Percentiles rank a stretch among this genome's conserved stretches.
Conservation (phyloP, 257 asterid genomes). For the Craterostigma plantagineum region DNA sequence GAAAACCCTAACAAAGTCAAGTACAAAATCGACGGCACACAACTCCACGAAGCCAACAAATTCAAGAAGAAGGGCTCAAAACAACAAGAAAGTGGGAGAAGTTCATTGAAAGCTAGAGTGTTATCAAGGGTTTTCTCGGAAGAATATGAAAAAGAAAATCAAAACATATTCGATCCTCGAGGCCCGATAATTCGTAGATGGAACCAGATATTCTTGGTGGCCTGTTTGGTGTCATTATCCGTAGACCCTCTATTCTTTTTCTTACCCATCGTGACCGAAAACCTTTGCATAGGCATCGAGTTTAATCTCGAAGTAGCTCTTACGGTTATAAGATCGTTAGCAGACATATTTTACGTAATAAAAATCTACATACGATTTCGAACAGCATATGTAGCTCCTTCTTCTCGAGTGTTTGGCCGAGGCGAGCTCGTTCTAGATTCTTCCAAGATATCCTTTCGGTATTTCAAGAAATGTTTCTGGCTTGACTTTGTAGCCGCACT, state of each 20-base stretch:
- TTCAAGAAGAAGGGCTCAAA: too few species aligned
- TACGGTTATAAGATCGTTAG: conserved; percentile 52
- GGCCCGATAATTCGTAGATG: conserved; percentile 66
- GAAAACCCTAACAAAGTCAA: conserved; percentile 37
- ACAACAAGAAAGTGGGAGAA: conserved; percentile 16
- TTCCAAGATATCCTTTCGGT: conserved; percentile 45
- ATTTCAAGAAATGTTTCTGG: conserved; percentile 44
- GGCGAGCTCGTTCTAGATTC: conserved; percentile 90
- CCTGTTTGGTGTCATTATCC: conserved; percentile 72
- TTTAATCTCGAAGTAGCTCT: conserved; percentile 43
- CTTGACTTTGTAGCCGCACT: conserved; percentile 59
- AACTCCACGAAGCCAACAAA: conserved; percentile 20
- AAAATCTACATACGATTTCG: conserved; percentile 60
- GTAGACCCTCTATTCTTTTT: conserved; percentile 88
- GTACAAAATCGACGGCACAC: conserved; percentile 35
- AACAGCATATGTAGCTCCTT: conserved; percentile 88
- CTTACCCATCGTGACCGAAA: conserved; percentile 41
- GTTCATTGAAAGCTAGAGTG: conserved; percentile 57
- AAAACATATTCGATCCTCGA: conserved; percentile 70
- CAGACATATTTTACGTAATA: conserved; percentile 54
- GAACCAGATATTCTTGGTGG: conserved; percentile 78
- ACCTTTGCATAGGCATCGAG: conserved; percentile 58
- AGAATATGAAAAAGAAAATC: conserved; percentile 67
- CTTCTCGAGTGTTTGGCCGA: conserved; percentile 95
- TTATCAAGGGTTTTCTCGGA: conserved; percentile 83